These are phyloP conservation scores for Pseudocercospora fuligena DNA, from an alignment of 2,329 filamentous ascomycete genomes.

Conservation along the genomic window DNA sequence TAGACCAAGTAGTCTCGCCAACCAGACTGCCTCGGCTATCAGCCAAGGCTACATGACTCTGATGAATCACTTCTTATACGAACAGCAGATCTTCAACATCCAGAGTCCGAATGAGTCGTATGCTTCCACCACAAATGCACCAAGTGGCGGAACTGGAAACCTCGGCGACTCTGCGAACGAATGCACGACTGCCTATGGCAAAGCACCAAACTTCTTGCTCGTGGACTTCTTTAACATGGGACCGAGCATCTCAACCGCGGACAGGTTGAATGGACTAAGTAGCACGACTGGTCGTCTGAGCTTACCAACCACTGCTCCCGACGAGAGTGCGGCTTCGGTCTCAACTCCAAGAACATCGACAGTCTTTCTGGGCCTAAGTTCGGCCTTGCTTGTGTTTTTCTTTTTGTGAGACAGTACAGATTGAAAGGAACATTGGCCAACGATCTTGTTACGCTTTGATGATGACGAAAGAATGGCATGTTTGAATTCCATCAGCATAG, in stretches of 20 bases:
- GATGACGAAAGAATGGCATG: slow-evolving; percentile 21
- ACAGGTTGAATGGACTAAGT: slow-evolving; percentile 44
- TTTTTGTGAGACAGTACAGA: slow-evolving; percentile 25
- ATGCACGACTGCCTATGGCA: slow-evolving; percentile 47
- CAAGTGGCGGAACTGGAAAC: slow-evolving; percentile 46
- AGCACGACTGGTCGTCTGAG: slow-evolving; percentile 21
- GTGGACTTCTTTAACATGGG: slow-evolving; percentile 52
- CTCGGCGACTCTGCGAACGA: slow-evolving; percentile 49
- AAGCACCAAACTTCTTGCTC: slow-evolving; percentile 50
- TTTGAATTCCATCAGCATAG: slow-evolving; percentile 1
- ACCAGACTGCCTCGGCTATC: slow-evolving; percentile 23
- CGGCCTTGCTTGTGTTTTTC: slow-evolving; percentile 25
- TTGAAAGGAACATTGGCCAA: slow-evolving; percentile 3
- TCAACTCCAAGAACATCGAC: slow-evolving; percentile 19
- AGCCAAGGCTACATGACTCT: slow-evolving; percentile 47
- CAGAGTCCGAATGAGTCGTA: slow-evolving; percentile 49
- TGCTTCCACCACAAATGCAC: slow-evolving; percentile 50
- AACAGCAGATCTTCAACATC: slow-evolving; percentile 46
- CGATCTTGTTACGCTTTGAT: slow-evolving; percentile 19
- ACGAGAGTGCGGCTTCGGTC: slow-evolving; percentile 20
- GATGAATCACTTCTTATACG: slow-evolving; percentile 55
- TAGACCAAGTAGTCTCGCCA: slow-evolving; percentile 25
- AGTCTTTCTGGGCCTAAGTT: slow-evolving; percentile 21
- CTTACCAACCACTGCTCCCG: slow-evolving; percentile 16
- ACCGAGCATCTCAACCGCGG: slow-evolving; percentile 48